Evolutionary conservation across 140 eudicot genomes (phyloP).

Genomic region (Senecio squalidus): DNA sequence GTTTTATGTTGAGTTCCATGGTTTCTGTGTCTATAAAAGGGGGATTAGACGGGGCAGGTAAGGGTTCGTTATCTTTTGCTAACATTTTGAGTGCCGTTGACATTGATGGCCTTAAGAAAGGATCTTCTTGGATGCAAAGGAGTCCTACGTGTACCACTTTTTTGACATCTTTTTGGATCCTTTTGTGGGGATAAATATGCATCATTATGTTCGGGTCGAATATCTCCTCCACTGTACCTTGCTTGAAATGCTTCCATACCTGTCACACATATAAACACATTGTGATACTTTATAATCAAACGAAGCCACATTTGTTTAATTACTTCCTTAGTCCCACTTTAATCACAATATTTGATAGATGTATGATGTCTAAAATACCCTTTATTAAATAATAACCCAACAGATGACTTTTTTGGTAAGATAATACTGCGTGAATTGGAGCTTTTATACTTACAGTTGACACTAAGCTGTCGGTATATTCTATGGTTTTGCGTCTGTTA

Average conservation of each 20-base stretch:
- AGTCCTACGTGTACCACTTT: conserved; percentile 80
- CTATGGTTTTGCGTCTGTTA: conserved; percentile 52
- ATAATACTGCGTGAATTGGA: background rate
- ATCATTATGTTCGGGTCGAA: conserved; percentile 65
- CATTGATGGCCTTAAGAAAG: conserved; percentile 74
- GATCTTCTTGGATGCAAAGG: conserved; percentile 76
- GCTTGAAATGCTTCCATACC: conserved; percentile 81
- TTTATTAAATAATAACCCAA: background rate
- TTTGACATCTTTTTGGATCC: conserved; percentile 29
- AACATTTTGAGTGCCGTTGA: conserved; percentile 60
- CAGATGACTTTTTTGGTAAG: background rate
- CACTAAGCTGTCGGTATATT: conserved; percentile 62
- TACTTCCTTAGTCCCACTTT: background rate
- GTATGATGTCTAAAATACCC: background rate
- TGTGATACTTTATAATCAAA: too few species aligned
- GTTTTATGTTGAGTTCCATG: conserved; percentile 58
- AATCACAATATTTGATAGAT: background rate
- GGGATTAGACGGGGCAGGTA: conserved; percentile 68
- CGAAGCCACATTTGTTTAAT: too few species aligned
- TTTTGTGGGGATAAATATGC: conserved; percentile 31
- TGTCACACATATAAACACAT: conserved; percentile 16
- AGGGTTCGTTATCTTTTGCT: conserved; percentile 41
- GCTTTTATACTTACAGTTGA: conserved; percentile 41
- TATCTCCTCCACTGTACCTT: conserved; percentile 47
- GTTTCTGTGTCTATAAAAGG: conserved; percentile 73